Percentiles rank a stretch among this genome's conserved stretches.
These are phyloP conservation scores for Glycine latifolia DNA, from an alignment of 306 rosid genomes.

Conservation along the genomic window DNA sequence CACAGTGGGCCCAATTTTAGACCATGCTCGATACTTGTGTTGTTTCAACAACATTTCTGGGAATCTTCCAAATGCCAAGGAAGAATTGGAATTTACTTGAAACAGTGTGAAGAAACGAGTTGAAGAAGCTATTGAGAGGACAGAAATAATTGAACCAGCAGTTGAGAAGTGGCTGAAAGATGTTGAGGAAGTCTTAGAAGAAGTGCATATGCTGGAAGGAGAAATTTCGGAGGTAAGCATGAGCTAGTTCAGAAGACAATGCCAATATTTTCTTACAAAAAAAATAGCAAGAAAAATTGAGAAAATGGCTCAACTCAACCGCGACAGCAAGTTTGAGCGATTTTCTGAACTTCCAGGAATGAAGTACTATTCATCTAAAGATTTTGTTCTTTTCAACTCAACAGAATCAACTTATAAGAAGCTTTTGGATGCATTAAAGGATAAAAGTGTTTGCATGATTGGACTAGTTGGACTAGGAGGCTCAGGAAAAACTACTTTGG, in stretches of 20 bases:
- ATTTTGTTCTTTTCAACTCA: too few species aligned
- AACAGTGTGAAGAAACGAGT: not conserved
- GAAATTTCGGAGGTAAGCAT: not conserved
- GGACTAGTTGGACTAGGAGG: not conserved
- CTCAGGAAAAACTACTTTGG: too few species aligned
- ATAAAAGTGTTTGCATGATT: not conserved
- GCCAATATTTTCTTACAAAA: not conserved
- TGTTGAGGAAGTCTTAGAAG: not conserved
- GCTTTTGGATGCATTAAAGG: not conserved
- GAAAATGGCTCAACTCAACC: not conserved
- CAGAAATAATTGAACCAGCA: not conserved
- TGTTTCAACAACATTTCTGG: not conserved
- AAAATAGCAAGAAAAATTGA: not conserved
- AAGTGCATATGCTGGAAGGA: not conserved
- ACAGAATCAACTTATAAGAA: not conserved
- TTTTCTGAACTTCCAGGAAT: not conserved
- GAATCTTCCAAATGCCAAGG: not conserved
- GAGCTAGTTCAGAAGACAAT: too few species aligned
- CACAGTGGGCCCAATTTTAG: not conserved
- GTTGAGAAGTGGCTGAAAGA: not conserved
- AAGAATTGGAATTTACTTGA: not conserved
- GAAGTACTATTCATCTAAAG: too few species aligned
- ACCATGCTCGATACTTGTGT: not conserved
- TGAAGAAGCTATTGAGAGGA: not conserved
- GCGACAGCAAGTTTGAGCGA: not conserved